phyloP scores from a whole-genome alignment of 352 stramenopile species.

The Pseudoperonospora humuli region DNA sequence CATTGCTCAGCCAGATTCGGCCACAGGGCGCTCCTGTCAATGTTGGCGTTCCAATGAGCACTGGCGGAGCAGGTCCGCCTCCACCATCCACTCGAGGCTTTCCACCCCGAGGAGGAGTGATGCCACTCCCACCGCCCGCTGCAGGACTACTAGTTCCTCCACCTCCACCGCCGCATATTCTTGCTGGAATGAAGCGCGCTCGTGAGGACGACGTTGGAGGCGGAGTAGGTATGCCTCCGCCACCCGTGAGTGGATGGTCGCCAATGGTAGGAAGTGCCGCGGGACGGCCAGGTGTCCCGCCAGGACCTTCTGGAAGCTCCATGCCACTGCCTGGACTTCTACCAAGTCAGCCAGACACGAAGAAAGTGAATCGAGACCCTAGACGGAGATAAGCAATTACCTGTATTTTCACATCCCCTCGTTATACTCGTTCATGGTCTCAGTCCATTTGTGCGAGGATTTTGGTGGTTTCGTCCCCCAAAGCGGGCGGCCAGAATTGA shows the following conservation, averaged over 20 bases:
- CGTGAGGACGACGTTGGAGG: constrained; percentile 21
- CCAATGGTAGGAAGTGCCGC: constrained; percentile 6
- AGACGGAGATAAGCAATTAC: constrained; percentile 11
- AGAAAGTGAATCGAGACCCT: constrained; percentile 25
- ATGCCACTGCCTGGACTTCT: constrained; percentile 5
- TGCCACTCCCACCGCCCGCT: constrained; percentile 26
- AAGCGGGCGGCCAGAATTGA: constrained; percentile 20
- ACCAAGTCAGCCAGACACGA: constrained; percentile 17
- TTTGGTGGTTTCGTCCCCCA: no score
- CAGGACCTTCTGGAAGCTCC: constrained; percentile 4
- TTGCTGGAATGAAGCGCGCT: constrained; percentile 37
- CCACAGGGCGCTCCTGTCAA: constrained; percentile 12
- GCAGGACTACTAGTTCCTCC: constrained; percentile 28
- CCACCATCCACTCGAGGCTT: constrained; percentile 15
- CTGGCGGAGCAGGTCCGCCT: constrained; percentile 7
- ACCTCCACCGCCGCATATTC: constrained; percentile 37
- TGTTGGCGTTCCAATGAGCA: constrained; percentile 12
- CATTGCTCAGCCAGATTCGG: constrained; percentile 32
- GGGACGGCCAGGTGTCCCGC: neutral
- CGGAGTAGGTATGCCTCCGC: constrained; percentile 6
- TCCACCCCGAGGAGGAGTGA: constrained; percentile 21
- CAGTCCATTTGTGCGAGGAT: constrained; percentile 1
- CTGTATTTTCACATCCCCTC: neutral
- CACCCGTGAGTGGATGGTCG: constrained; percentile 18
- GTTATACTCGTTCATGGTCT: neutral